These are phyloP conservation scores for Syncephalastrum contaminatum DNA, from an alignment of 371 early-diverging fungal genomes.

Conservation along the genomic window DNA sequence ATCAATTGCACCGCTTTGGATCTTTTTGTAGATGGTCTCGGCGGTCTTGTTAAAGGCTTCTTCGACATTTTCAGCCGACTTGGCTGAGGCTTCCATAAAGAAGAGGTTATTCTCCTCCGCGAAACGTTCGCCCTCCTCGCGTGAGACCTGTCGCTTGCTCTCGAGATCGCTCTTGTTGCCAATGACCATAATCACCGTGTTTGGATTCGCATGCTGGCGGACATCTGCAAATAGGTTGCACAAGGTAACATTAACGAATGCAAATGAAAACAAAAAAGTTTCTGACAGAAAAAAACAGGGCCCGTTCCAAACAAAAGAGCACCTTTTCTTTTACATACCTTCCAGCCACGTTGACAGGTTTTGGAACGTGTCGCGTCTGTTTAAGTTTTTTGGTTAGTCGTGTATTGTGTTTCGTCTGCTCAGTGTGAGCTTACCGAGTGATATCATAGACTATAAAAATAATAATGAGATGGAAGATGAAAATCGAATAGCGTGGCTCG, in stretches of 20 bases:
- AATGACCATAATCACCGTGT: slow-evolving; percentile 89
- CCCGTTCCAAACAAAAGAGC: background rate
- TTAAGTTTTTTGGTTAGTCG: too few species aligned
- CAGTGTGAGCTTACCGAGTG: slow-evolving; percentile 28
- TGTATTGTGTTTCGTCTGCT: background rate
- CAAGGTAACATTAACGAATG: slow-evolving; percentile 2
- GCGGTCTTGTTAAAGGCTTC: slow-evolving; percentile 57
- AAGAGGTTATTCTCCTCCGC: slow-evolving; percentile 82
- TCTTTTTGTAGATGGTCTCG: slow-evolving; percentile 42
- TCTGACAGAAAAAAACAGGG: background rate
- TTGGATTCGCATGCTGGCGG: slow-evolving; percentile 86
- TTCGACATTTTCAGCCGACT: slow-evolving; percentile 90
- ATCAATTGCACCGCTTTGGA: slow-evolving; percentile 43
- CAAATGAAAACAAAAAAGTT: slow-evolving; percentile 4
- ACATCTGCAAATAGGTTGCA: slow-evolving; percentile 48
- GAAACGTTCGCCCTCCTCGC: slow-evolving; percentile 89
- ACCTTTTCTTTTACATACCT: slow-evolving; percentile 37
- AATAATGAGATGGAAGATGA: slow-evolving; percentile 4
- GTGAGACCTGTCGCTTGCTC: slow-evolving; percentile 76
- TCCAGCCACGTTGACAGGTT: slow-evolving; percentile 92
- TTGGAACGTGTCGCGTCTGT: slow-evolving; percentile 86
- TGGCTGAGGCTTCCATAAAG: slow-evolving; percentile 94
- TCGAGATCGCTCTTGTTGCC: slow-evolving; percentile 95
- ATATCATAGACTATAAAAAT: slow-evolving; percentile 46
- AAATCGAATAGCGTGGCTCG: too few species aligned